Percentiles rank a stretch among this genome's conserved stretches.
Evolutionary conservation across 192 early-diverging fungal species (phyloP).

Genomic region (Coemansia sp.): DNA sequence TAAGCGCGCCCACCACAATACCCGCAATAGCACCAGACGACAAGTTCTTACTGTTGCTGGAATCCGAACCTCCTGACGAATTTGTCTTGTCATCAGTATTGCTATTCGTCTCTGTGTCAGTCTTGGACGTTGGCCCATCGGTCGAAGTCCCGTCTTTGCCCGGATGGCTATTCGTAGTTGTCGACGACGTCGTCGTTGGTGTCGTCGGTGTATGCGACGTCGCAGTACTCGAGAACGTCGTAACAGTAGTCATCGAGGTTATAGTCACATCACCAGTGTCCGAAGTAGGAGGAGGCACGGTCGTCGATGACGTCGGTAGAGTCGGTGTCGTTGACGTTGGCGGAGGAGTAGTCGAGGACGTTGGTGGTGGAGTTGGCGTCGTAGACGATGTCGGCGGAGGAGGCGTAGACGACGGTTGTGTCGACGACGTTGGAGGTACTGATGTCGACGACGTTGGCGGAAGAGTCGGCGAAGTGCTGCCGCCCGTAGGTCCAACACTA

Average conservation of each 20-base stretch:
- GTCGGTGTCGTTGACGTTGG: background rate
- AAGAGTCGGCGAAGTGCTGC: background rate
- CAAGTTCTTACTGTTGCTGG: constrained; percentile 4
- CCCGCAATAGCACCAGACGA: constrained; percentile 40
- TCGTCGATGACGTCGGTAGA: background rate
- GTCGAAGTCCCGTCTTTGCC: background rate
- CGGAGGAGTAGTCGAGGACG: background rate
- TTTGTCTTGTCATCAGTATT: background rate
- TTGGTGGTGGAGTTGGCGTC: too few relatives aligned
- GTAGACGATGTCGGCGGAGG: background rate
- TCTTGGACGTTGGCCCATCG: background rate
- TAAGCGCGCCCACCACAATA: constrained; percentile 31
- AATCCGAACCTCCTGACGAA: background rate
- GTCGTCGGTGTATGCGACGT: background rate
- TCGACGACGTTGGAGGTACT: too few relatives aligned
- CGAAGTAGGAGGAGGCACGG: background rate
- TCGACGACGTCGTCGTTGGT: background rate
- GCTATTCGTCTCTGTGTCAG: background rate
- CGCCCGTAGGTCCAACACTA: background rate
- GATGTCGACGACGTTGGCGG: background rate
- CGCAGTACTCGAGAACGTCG: background rate
- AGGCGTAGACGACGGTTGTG: background rate
- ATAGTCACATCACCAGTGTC: background rate
- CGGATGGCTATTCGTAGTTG: background rate
- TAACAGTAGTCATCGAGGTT: background rate